Evolutionary conservation across 768 basidiomycete genomes (phyloP).

Genomic region (Rhizopogon sp.): DNA sequence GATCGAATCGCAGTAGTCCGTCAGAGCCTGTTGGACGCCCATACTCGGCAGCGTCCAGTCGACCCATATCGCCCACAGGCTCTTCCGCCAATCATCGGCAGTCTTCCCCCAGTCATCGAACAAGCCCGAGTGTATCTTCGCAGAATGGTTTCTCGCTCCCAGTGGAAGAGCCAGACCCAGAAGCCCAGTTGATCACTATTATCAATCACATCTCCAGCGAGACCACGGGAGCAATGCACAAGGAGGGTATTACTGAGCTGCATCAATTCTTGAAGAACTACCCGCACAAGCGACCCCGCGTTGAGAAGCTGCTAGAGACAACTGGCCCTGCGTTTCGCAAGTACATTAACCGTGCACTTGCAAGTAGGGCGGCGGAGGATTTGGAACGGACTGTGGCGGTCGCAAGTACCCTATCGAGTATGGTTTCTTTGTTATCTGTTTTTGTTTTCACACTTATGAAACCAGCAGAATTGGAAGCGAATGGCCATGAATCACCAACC

Average conservation of each 20-base stretch:
- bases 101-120: slow-evolving; percentile 57
- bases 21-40: slow-evolving; percentile 39
- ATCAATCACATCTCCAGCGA: slow-evolving; percentile 86
- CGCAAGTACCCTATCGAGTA: slow-evolving; percentile 80
- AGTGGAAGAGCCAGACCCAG: slow-evolving; percentile 83
- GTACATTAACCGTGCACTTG: slow-evolving; percentile 84
- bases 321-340: slow-evolving; percentile 89
- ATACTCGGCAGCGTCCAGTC: slow-evolving; percentile 57
- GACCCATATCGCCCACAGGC: slow-evolving; percentile 69
- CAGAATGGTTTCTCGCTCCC: slow-evolving; percentile 47
- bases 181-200: slow-evolving; percentile 75
- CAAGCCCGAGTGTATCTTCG: slow-evolving; percentile 67
- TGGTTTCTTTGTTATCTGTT: slow-evolving; percentile 18
- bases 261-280: slow-evolving; percentile 91
- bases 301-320: slow-evolving; percentile 84
- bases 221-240: slow-evolving; percentile 84
- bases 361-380: slow-evolving; percentile 84
- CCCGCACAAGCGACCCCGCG: slow-evolving; percentile 75
- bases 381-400: slow-evolving; percentile 75
- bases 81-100: slow-evolving; percentile 52
- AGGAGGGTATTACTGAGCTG: slow-evolving; percentile 91
- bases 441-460: slow-evolving; percentile 6
- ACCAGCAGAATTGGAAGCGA: slow-evolving; percentile 57
- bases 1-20: slow-evolving; percentile 16
- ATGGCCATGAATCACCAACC: slow-evolving; percentile 32